Evolutionary conservation across 345 rosid species (phyloP).

Genomic region (Eucalyptus pauciflora): DNA sequence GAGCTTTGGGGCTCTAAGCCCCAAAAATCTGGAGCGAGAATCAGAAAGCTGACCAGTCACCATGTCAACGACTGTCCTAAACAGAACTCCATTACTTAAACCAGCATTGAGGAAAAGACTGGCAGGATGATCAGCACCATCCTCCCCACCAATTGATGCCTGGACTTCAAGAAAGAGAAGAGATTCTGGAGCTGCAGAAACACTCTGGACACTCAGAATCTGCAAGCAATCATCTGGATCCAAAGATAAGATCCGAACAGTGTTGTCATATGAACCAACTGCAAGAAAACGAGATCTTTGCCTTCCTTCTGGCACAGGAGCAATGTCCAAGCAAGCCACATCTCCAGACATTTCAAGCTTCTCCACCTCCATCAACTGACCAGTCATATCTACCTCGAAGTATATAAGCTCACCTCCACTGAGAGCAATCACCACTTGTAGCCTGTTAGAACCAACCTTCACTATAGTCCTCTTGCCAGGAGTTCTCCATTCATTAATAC

Average conservation of each 20-base stretch:
- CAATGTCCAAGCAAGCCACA: constrained; percentile 97
- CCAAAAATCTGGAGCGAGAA: constrained; percentile 91
- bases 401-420: constrained; percentile 98
- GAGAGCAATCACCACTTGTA: constrained; percentile 92
- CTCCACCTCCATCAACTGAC: constrained; percentile 97
- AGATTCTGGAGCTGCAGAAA: constrained; percentile 93
- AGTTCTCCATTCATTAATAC: constrained; percentile 96
- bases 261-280: constrained; percentile 92
- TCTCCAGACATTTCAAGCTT: constrained; percentile 99
- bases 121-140: constrained; percentile 99
- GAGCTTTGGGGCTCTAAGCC: constrained; percentile 85
- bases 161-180: constrained; percentile 96
- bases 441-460: constrained; percentile 92
- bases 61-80: constrained; percentile 96
- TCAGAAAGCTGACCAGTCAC: constrained; percentile 98
- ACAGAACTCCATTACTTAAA: constrained; percentile 85
- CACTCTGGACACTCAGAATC: constrained; percentile 92
- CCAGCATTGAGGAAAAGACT: constrained; percentile 97
- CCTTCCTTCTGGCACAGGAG: constrained; percentile 99
- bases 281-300: constrained; percentile 97
- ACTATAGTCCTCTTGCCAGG: constrained; percentile 98
- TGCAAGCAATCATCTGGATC: constrained; percentile 99
- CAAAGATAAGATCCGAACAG: constrained; percentile 81
- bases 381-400: constrained; percentile 94
- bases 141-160: constrained; percentile 95